Evolutionary conservation across 257 asterid genomes (phyloP), one percentile per base, ranked within the genome.

Genomic region (Scutellaria galericulata): DNA sequence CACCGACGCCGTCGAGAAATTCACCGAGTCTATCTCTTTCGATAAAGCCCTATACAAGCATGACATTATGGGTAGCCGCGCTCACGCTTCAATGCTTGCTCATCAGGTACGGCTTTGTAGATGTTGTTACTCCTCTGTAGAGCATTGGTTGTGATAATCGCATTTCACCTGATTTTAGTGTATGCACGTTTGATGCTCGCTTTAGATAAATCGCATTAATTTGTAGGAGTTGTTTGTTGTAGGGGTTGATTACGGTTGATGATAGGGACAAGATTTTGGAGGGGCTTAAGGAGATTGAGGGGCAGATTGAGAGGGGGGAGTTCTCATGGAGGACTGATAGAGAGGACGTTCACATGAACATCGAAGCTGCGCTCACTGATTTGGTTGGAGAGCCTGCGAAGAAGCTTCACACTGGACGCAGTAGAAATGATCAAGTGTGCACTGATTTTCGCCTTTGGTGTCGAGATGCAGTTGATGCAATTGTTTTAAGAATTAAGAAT

Each of bases 261-360:
- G 99, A 95, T 20, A 85, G 79, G 80, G 92, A 88, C 59, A 66
- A 50, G 66, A 88, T 95, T 68, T 52, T 95, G 74, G 68, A 73
- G 64, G 99, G 99, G 55, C 93, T 92, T 40, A 86, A 79, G 61
- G 87, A 83, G 82, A 90, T 95, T 69, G 88, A 86, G 89, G 78
- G 73, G 75, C 89, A 77, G 77, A 94, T 94, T 35, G 90, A 87
- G 86, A 86, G 85, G 1, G 96, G 95, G 0, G 77, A 89, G 73
- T 94, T 94, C 54, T 79, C 73, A n/a, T 94, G 99, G 98, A 83
- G 98, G 87, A 86, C 90, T 24, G 98, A 94, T 73, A 87, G 99
- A 76, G 99, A 94, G 86, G 99, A 94, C 68, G 99, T 94, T 63
- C 99, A 89, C 77, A 94, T 94, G 99, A 94, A 94, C 81, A 94